Percentiles rank a stretch among this genome's conserved stretches.
Conservation (phyloP, 2,329 filamentous ascomycete species). For the Emmonsiellopsis sp. region DNA sequence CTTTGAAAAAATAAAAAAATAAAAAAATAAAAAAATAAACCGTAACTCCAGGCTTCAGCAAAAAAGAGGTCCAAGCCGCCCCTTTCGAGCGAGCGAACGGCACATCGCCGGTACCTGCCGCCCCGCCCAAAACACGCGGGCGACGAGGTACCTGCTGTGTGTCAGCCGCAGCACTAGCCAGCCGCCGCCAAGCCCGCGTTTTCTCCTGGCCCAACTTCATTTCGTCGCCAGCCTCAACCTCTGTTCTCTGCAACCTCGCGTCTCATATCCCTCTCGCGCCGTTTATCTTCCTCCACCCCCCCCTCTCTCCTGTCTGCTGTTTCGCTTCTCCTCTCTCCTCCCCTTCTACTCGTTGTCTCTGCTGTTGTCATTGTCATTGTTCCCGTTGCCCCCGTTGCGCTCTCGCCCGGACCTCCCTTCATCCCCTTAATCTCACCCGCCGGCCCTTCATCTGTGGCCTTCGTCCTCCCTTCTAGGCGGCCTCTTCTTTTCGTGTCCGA, state of each 20-base stretch:
- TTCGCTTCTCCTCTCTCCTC: slow-evolving; percentile 1
- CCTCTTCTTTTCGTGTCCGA: neutral
- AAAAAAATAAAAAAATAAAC: no score
- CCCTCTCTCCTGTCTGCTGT: slow-evolving; percentile 2
- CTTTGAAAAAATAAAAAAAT: no score
- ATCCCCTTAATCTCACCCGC: neutral
- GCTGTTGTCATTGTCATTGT: neutral
- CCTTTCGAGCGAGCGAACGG: no score
- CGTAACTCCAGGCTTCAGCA: no score
- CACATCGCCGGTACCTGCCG: no score
- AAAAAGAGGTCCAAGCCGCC: no score
- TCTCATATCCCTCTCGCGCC: neutral
- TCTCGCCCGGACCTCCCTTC: neutral
- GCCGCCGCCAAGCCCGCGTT: no score
- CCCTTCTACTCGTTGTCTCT: neutral
- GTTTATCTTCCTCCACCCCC: slow-evolving; percentile 7
- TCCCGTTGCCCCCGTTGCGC: neutral
- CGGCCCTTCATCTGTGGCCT: neutral
- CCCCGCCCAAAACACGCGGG: no score
- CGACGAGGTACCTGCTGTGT: no score
- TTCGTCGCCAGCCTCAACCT: neutral
- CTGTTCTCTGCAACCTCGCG: neutral
- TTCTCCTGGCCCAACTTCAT: neutral
- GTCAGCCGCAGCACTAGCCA: no score
- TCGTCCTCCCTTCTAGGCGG: neutral